Conservation (phyloP, 164 flowering plant genomes). For the Malania oleifera region DNA sequence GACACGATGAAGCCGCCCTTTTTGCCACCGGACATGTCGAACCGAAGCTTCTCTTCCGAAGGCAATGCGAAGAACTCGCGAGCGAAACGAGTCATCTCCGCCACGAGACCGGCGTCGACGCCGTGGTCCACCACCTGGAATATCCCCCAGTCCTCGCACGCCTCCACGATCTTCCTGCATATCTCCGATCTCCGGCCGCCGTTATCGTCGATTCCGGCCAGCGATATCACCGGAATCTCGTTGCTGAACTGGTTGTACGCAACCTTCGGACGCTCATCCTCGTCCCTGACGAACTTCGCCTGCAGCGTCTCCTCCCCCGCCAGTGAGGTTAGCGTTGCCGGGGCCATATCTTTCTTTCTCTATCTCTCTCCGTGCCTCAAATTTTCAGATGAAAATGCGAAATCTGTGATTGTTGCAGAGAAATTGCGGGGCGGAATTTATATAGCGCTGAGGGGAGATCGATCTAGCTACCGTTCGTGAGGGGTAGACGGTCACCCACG, state of each 20-base stretch:
- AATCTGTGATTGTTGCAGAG: too few species aligned
- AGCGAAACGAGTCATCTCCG: constrained; percentile 58
- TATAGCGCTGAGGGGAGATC: too few species aligned
- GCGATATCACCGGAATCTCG: constrained; percentile 69
- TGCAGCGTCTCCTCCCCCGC: constrained; percentile 48
- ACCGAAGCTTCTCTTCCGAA: constrained; percentile 71
- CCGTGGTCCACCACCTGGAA: constrained; percentile 85
- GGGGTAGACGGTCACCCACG: too few species aligned
- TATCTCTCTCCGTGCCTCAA: too few species aligned
- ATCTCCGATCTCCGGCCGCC: constrained; percentile 43
- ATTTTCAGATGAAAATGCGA: too few species aligned
- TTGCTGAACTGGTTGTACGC: constrained; percentile 68
- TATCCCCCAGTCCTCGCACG: constrained; percentile 89
- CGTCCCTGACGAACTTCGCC: constrained; percentile 60
- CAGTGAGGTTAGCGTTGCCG: constrained; percentile 41
- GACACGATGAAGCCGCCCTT: constrained; percentile 85
- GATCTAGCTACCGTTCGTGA: too few species aligned
- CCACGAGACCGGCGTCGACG: constrained; percentile 43
- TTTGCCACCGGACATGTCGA: constrained; percentile 78
- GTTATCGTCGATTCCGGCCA: constrained; percentile 54
- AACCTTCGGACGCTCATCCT: constrained; percentile 80
- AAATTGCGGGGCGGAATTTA: too few species aligned
- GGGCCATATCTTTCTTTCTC: constrained; percentile 21
- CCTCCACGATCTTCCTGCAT: constrained; percentile 54
- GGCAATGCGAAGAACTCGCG: constrained; percentile 67